Evolutionary conservation across 441 rosid genomes (phyloP).

Genomic region (Flueggea neowawraea): DNA sequence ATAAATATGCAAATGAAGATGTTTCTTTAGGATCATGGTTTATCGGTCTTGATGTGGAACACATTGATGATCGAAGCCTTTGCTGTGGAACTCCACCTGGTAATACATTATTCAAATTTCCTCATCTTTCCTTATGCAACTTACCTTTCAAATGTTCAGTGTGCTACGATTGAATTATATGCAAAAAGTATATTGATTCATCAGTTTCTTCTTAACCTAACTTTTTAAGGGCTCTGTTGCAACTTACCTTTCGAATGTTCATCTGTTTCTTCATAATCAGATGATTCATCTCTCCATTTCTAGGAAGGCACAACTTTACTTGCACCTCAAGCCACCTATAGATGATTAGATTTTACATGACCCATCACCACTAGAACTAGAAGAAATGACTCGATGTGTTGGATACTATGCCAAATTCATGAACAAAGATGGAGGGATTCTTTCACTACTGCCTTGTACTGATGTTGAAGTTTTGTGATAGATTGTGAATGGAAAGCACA

Average conservation of each 20-base stretch:
- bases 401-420: no score
- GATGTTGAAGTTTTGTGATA: slow-evolving; percentile 17
- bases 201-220: no score
- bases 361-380: not conserved
- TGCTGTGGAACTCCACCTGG: slow-evolving; percentile 92
- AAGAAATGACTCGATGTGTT: no score
- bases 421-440: not conserved
- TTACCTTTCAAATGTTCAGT: not conserved
- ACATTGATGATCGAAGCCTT: slow-evolving; percentile 86
- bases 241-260: no score
- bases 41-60: slow-evolving; percentile 95
- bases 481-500: slow-evolving; percentile 98
- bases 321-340: no score
- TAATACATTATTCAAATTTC: slow-evolving; percentile 22
- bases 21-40: slow-evolving; percentile 96
- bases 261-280: no score
- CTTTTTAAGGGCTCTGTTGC: no score
- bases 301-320: no score
- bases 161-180: not conserved
- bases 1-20: slow-evolving; percentile 85
- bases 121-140: not conserved
- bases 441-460: not conserved
- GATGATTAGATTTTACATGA: no score
- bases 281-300: no score
- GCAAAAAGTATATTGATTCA: not conserved